phyloP scores from a whole-genome alignment of 2,329 filamentous ascomycete species.

The Pleomassaria siparia region DNA sequence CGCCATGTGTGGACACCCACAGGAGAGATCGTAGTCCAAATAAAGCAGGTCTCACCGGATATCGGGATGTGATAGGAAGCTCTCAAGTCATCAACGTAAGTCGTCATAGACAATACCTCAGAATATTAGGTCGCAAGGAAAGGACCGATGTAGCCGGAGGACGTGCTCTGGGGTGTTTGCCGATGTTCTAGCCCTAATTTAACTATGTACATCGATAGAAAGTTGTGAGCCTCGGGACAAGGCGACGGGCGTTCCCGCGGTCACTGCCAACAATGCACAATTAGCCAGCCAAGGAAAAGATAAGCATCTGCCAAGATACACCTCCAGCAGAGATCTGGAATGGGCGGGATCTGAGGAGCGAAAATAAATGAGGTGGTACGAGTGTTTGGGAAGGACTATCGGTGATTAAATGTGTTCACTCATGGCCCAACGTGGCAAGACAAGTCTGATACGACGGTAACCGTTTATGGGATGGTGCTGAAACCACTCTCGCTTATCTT shows the following conservation, averaged over 20 bases:
- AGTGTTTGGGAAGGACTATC: neutral
- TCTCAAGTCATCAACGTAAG: neutral
- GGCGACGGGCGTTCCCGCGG: neutral
- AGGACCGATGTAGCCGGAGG: neutral
- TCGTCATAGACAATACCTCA: too few relatives aligned
- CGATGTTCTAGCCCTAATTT: neutral
- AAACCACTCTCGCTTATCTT: neutral
- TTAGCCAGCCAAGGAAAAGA: neutral
- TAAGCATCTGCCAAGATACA: constrained; percentile 1
- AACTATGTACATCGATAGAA: neutral
- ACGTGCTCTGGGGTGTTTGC: neutral
- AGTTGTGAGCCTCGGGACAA: neutral
- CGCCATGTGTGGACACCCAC: too few relatives aligned
- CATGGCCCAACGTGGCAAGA: neutral
- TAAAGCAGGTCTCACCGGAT: neutral
- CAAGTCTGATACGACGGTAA: neutral
- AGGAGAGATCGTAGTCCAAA: too few relatives aligned
- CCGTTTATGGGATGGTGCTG: neutral
- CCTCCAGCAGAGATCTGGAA: neutral
- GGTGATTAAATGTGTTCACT: neutral
- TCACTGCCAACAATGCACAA: neutral
- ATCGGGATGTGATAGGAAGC: neutral
- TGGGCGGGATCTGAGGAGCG: neutral
- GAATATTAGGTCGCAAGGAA: neutral
- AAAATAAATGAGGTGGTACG: neutral